Percentiles rank a stretch among this genome's conserved stretches.
Evolutionary conservation across 345 rosid genomes (phyloP).

Genomic region (Pugionium cornutum): DNA sequence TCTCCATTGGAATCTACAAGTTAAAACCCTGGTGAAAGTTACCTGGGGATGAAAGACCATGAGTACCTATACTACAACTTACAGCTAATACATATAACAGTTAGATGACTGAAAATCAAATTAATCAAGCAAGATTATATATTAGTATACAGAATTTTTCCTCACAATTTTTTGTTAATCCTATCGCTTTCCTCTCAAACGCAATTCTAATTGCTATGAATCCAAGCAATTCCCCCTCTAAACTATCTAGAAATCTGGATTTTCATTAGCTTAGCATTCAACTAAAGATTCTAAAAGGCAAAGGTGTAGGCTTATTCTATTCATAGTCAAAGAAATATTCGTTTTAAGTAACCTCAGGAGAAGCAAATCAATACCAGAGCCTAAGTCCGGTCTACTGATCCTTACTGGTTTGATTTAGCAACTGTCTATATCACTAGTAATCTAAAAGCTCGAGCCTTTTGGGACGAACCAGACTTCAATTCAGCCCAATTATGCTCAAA

Average conservation of each 20-base stretch:
- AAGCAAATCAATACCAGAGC: neutral
- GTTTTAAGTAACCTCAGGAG: neutral
- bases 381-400: neutral
- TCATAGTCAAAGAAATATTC: neutral
- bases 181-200: neutral
- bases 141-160: neutral
- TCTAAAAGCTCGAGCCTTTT: conserved; percentile 25
- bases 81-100: conserved; percentile 11
- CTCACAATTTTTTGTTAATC: conserved; percentile 3
- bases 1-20: conserved; percentile 25
- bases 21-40: conserved; percentile 4
- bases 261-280: neutral
- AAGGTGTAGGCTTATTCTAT: conserved; percentile 3
- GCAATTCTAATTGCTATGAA: neutral
- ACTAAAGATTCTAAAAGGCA: neutral
- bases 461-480: conserved; percentile 2
- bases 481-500: conserved; percentile 21
- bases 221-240: neutral
- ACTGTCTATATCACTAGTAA: conserved; percentile 2
- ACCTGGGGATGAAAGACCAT: conserved; percentile 23
- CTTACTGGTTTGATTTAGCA: neutral
- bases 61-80: conserved; percentile 9
- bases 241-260: neutral
- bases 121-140: conserved; percentile 11
- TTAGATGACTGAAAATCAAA: conserved; percentile 1